Percentiles rank a stretch among this genome's conserved stretches.
These are phyloP conservation scores for Salix purpurea DNA, from an alignment of 345 rosid genomes.

Conservation along the genomic window DNA sequence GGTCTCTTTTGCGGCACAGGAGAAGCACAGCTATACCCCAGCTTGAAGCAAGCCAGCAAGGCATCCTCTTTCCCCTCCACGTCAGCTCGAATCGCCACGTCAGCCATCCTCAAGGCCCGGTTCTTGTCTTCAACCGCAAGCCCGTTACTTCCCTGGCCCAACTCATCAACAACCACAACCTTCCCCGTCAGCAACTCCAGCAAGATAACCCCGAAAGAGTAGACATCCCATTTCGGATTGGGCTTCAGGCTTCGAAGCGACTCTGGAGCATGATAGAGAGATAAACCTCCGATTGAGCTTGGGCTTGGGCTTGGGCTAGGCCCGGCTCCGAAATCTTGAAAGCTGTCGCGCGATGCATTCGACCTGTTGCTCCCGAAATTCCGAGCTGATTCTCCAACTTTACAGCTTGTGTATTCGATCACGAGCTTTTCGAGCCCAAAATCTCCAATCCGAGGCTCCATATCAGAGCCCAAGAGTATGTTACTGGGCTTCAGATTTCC, in stretches of 20 bases:
- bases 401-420: slow-evolving; percentile 55
- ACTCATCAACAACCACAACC: slow-evolving; percentile 61
- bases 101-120: slow-evolving; percentile 65
- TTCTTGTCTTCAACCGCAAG: slow-evolving; percentile 54
- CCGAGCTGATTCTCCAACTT: slow-evolving; percentile 55
- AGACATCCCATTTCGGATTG: slow-evolving; percentile 86
- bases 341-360: slow-evolving; percentile 44
- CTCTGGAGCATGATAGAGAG: slow-evolving; percentile 78
- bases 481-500: slow-evolving; percentile 89
- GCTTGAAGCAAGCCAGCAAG: slow-evolving; percentile 71
- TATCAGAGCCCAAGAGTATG: slow-evolving; percentile 60
- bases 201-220: slow-evolving; percentile 69
- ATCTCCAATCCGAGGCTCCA: slow-evolving; percentile 84
- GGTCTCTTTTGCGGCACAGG: slow-evolving; percentile 87
- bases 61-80: slow-evolving; percentile 83
- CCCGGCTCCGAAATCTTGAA: slow-evolving; percentile 47
- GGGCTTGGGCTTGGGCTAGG: slow-evolving; percentile 78
- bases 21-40: slow-evolving; percentile 78
- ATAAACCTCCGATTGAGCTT: slow-evolving; percentile 52
- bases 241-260: slow-evolving; percentile 80
- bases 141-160: slow-evolving; percentile 77
- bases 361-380: slow-evolving; percentile 88
- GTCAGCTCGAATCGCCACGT: slow-evolving; percentile 61
- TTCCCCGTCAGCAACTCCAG: slow-evolving; percentile 83
- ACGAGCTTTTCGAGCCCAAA: slow-evolving; percentile 81